These are phyloP conservation scores for Penicillium antarcticum DNA, from an alignment of 495 filamentous ascomycete genomes.

Conservation along the genomic window DNA sequence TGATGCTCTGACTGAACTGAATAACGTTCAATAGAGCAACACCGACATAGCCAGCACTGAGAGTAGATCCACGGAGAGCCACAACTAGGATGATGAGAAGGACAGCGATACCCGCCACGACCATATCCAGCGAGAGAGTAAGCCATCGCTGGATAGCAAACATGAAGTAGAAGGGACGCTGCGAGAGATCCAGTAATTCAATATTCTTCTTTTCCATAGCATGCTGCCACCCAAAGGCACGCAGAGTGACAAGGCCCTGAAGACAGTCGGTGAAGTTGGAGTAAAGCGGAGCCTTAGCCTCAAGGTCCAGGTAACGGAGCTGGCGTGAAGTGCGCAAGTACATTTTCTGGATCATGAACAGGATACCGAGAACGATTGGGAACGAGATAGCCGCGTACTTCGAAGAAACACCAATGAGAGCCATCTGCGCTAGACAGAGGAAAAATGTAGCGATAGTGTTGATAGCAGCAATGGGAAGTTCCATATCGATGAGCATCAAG, in stretches of 20 bases:
- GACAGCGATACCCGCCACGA: conserved; percentile 47
- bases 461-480: conserved; percentile 46
- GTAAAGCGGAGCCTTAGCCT: conserved; percentile 58
- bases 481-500: conserved; percentile 57
- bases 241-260: conserved; percentile 47
- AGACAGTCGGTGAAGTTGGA: conserved; percentile 56
- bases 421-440: conserved; percentile 47
- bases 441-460: conserved; percentile 47
- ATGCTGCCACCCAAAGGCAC: conserved; percentile 55
- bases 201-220: conserved; percentile 45
- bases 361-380: conserved; percentile 41
- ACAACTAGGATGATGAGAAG: conserved; percentile 47
- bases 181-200: conserved; percentile 52
- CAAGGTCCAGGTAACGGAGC: conserved; percentile 59
- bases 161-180: conserved; percentile 58
- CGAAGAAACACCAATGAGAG: conserved; percentile 47
- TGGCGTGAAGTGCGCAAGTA: conserved; percentile 66
- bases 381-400: conserved; percentile 50
- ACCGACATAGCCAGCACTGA: conserved; percentile 51
- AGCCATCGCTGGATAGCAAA: conserved; percentile 55
- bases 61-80: conserved; percentile 32
- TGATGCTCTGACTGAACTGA: conserved; percentile 50
- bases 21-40: conserved; percentile 58
- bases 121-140: conserved; percentile 45
- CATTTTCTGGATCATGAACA: conserved; percentile 56